A percentile compares a stretch with the other conserved stretches of the same genome.
Evolutionary conservation across 495 filamentous ascomycete species (phyloP).

Genomic region (Tuber aestivum): DNA sequence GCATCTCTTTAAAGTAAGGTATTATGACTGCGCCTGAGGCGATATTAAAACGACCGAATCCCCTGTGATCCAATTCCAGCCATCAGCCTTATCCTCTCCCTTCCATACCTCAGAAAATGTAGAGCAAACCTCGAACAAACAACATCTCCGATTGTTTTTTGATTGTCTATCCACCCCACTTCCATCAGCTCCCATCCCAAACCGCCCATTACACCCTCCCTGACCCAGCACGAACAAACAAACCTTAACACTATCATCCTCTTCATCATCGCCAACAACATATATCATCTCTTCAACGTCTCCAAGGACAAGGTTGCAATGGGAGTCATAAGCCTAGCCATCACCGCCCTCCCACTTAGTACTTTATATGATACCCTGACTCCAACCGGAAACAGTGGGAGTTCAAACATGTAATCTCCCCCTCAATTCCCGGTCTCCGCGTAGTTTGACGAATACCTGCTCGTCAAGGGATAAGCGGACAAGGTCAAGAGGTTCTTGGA

Average conservation of each 20-base stretch:
- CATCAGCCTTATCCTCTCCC: background rate
- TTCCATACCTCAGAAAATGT: background rate
- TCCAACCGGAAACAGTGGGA: constrained; percentile 18
- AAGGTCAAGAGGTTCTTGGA: constrained; percentile 61
- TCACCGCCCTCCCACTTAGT: background rate
- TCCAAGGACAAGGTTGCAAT: constrained; percentile 96
- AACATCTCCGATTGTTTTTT: constrained; percentile 98
- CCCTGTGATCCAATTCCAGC: constrained; percentile 49
- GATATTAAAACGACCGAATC: constrained; percentile 97
- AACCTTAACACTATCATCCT: constrained; percentile 65
- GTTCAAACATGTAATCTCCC: constrained; percentile 79
- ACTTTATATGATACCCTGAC: background rate
- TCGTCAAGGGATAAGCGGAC: constrained; percentile 92
- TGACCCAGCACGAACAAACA: constrained; percentile 41
- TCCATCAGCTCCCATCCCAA: background rate
- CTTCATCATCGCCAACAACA: constrained; percentile 76
- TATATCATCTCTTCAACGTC: constrained; percentile 98
- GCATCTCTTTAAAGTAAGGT: background rate
- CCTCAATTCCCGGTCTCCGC: constrained; percentile 92
- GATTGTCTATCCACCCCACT: constrained; percentile 58
- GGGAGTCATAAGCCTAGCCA: constrained; percentile 86
- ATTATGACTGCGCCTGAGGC: constrained; percentile 54
- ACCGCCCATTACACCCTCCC: constrained; percentile 16
- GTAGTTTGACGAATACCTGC: constrained; percentile 91
- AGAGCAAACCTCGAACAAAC: constrained; percentile 81